phyloP scores from a whole-genome alignment of 805 yeast species.

The Metschnikowia kofuensis region DNA sequence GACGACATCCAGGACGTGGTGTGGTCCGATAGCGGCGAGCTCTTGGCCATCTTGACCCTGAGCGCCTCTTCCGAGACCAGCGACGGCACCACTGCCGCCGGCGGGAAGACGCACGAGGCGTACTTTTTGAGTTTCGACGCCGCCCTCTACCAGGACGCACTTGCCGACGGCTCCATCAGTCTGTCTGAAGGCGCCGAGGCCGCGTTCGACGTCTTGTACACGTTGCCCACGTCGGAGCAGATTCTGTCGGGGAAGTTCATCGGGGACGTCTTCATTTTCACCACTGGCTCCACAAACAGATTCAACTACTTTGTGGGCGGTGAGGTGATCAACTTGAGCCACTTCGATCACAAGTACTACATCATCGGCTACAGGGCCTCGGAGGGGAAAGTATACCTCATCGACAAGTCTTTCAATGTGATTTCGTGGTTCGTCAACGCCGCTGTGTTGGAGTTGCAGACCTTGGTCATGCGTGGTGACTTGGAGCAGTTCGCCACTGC shows the following conservation, averaged over 20 bases:
- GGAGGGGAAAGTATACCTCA: conserved; percentile 84
- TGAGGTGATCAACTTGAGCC: conserved; percentile 85
- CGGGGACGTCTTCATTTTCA: conserved; percentile 94
- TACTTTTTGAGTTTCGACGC: conserved; percentile 75
- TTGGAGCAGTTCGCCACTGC: conserved; percentile 56
- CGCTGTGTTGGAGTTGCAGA: conserved; percentile 91
- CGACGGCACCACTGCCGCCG: conserved; percentile 19
- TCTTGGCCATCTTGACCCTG: conserved; percentile 63
- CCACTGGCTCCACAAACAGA: conserved; percentile 76
- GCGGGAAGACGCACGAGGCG: conserved; percentile 58
- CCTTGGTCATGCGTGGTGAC: conserved; percentile 93
- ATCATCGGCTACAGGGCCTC: conserved; percentile 81
- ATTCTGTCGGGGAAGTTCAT: conserved; percentile 92
- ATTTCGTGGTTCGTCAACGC: conserved; percentile 78
- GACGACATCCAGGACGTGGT: conserved; percentile 72
- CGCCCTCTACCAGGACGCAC: conserved; percentile 61
- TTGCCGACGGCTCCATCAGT: conserved; percentile 55
- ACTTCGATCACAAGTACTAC: conserved; percentile 84
- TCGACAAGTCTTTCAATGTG: conserved; percentile 87
- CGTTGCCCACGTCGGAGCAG: conserved; percentile 64
- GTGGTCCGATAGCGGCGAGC: conserved; percentile 94
- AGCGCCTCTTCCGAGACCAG: conserved; percentile 24
- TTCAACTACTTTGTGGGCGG: conserved; percentile 95
- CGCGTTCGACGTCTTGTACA: conserved; percentile 80
- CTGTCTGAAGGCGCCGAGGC: conserved; percentile 88